These are phyloP conservation scores for Lantana camara DNA, from an alignment of 257 asterid species.

Conservation along the genomic window DNA sequence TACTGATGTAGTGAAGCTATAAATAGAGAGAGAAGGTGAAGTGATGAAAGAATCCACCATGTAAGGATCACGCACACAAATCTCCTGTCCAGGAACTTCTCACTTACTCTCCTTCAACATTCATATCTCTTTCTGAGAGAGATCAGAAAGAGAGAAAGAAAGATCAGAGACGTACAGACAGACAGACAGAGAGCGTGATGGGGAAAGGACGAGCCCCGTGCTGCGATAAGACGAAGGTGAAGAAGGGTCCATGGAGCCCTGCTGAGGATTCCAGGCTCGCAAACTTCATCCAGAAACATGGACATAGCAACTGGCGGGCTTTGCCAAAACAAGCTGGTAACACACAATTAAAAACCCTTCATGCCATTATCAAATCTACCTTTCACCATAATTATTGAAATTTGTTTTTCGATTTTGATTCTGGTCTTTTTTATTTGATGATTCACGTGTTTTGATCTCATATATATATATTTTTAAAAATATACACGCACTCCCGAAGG, in stretches of 20 bases:
- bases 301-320: conserved; percentile 63
- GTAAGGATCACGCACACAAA: conserved; percentile 8
- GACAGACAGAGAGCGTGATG: conserved; percentile 14
- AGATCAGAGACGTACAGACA: no score
- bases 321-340: conserved; percentile 71
- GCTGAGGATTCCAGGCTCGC: conserved; percentile 54
- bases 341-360: no score
- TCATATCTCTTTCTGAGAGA: background rate
- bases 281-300: conserved; percentile 45
- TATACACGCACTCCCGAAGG: no score
- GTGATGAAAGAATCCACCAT: conserved; percentile 29
- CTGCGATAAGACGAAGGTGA: conserved; percentile 62
- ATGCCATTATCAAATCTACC: no score
- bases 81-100: background rate
- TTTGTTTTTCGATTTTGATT: no score
- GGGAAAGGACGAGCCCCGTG: conserved; percentile 63
- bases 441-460: no score
- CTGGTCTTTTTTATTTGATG: no score
- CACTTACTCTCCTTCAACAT: background rate
- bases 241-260: conserved; percentile 71
- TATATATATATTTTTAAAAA: no score
- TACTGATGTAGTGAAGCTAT: conserved; percentile 16
- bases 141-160: background rate
- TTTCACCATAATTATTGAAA: no score
- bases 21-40: conserved; percentile 20